Base-by-base conservation (phyloP, 345 rosid genomes). In the Heritiera fomes region DNA sequence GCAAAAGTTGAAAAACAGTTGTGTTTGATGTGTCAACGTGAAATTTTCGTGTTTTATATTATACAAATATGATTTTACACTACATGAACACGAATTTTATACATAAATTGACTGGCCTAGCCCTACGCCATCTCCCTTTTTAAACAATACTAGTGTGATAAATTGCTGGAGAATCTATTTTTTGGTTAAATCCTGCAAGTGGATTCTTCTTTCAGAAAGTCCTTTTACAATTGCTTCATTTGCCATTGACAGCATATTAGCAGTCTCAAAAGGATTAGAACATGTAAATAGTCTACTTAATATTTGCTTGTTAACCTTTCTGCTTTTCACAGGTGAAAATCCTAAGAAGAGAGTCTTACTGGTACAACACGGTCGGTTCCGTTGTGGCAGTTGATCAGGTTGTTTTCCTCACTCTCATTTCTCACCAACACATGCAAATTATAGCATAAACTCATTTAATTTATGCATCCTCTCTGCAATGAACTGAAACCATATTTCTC, bases 371-470 rank as follows among this genome's bases (percentile, higher is more conserved):
- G 68, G 52, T 73, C 2, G 86, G 86, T 11, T 83, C 86, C 2
- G 86, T 83, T 3, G 86, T 83, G 64, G 80, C 86, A 4, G 86
- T 83, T 34, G 86, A 83, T 62, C 86, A 83, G 85, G 85, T 83
- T n/a, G 0, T 23, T 23, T 23, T 23, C 28, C 28, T 23, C 28
- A 23, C 28, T 23, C 28, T 23, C 28, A 23, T 23, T 23, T 23
- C 28, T 23, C 28, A 23, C 28, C 28, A 23, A n/a, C 11, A 56
- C 61, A 10, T 30, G 2, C 41, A 62, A 9, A 20, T 23, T 64
- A 11, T 49, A 65, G 20, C 70, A 32, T 52, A 52, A 52, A 52
- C 18, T 14, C 3, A 6, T 65, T 65, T 15, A 13, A 52, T 52
- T 66, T 17, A 41, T 3, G 50, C 14, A 66, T 13, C 9, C 32